Evolutionary conservation across 768 basidiomycete species (phyloP).

Genomic region (Mycena venus): DNA sequence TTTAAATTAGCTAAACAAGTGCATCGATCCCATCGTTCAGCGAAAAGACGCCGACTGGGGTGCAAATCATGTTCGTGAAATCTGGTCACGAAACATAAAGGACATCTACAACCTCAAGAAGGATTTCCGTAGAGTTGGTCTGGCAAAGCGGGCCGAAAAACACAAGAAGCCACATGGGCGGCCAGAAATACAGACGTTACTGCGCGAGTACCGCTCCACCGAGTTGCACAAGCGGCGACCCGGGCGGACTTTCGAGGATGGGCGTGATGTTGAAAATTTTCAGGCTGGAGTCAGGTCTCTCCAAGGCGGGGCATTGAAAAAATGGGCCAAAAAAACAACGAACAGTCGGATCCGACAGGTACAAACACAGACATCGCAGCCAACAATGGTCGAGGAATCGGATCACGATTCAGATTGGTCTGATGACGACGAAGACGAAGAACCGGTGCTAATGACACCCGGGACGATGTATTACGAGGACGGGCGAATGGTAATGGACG

Average conservation of each 20-base stretch:
- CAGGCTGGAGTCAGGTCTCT: conserved; percentile 8
- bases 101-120: conserved; percentile 48
- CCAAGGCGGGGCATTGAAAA: conserved; percentile 16
- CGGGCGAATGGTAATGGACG: neutral
- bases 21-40: conserved; percentile 45
- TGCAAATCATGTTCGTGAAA: conserved; percentile 41
- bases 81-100: too few relatives aligned
- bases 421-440: neutral
- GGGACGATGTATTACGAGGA: neutral
- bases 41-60: conserved; percentile 46
- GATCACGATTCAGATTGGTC: conserved; percentile 11
- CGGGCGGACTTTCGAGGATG: conserved; percentile 30
- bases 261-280: conserved; percentile 23
- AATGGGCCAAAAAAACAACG: conserved; percentile 22
- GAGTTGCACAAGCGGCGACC: too few relatives aligned
- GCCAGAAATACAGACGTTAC: conserved; percentile 35
- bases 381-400: neutral
- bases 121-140: conserved; percentile 40
- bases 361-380: too few relatives aligned
- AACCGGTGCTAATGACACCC: neutral
- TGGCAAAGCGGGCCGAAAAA: conserved; percentile 31
- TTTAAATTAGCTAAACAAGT: conserved; percentile 41
- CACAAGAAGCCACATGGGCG: too few relatives aligned
- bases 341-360: neutral
- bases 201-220: conserved; percentile 28